Evolutionary conservation across 2,329 filamentous ascomycete species (phyloP).

Genomic region (Leptoxyphium fumago): DNA sequence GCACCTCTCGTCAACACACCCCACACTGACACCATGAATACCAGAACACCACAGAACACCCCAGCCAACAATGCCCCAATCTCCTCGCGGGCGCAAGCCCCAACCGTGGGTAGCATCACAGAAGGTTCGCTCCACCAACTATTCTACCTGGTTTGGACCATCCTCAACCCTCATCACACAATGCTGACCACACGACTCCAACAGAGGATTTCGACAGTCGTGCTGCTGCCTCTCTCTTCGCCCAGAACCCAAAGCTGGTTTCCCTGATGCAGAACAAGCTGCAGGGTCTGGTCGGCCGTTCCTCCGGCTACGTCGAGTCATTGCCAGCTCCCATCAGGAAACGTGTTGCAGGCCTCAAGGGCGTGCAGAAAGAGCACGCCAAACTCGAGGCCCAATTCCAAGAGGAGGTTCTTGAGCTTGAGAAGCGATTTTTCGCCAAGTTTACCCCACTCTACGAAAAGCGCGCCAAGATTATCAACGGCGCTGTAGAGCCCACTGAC

Average conservation of each 20-base stretch:
- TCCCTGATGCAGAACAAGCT: constrained; percentile 98
- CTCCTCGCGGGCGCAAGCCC: constrained; percentile 92
- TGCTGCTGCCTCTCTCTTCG: constrained; percentile 81
- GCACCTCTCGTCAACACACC: constrained; percentile 1
- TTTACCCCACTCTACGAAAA: constrained; percentile 96
- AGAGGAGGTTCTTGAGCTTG: constrained; percentile 90
- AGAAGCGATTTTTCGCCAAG: constrained; percentile 99
- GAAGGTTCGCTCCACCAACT: constrained; percentile 54
- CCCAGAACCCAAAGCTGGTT: constrained; percentile 85
- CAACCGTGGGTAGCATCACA: constrained; percentile 85
- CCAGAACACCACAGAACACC: constrained; percentile 95
- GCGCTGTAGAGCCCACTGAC: constrained; percentile 68
- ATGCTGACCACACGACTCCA: constrained; percentile 8
- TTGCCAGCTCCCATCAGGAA: constrained; percentile 78
- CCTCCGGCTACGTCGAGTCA: constrained; percentile 95
- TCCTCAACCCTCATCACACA: constrained; percentile 1
- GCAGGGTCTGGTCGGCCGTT: constrained; percentile 79
- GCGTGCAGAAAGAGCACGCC: constrained; percentile 95
- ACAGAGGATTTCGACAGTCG: constrained; percentile 82
- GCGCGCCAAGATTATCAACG: constrained; percentile 86
- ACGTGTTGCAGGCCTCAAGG: constrained; percentile 89
- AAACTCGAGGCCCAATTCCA: constrained; percentile 98
- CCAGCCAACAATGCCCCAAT: constrained; percentile 91
- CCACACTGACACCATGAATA: constrained; percentile 18
- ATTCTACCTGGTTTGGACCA: constrained; percentile 1